Conservation (phyloP, 768 basidiomycete genomes). For the Tulasnella sp. region DNA sequence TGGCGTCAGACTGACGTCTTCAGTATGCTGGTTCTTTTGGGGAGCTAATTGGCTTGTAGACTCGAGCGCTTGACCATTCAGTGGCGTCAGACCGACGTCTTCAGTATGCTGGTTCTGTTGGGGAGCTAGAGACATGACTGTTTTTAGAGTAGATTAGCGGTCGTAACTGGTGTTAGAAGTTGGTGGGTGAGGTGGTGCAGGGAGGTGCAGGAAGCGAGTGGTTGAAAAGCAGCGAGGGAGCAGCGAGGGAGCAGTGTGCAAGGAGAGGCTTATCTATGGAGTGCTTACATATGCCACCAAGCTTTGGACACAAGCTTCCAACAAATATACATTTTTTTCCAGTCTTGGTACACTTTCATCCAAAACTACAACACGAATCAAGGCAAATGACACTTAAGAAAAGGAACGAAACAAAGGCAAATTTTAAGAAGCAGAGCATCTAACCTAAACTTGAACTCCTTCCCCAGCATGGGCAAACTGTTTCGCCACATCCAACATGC, state of each 20-base stretch:
- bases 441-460: background rate
- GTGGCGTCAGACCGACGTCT: background rate
- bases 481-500: conserved; percentile 23
- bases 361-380: background rate
- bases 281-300: background rate
- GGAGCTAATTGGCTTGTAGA: background rate
- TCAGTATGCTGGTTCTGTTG: too few relatives aligned
- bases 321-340: too few relatives aligned
- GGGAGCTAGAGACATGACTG: too few relatives aligned
- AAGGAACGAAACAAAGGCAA: conserved; percentile 4
- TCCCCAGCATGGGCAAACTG: conserved; percentile 21
- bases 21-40: too few relatives aligned
- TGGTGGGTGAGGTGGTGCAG: too few relatives aligned
- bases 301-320: too few relatives aligned
- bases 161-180: background rate
- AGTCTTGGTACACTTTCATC: background rate
- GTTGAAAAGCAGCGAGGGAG: too few relatives aligned
- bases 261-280: background rate
- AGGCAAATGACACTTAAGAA: background rate
- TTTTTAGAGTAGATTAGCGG: background rate
- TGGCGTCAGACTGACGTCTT: background rate
- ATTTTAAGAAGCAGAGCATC: background rate
- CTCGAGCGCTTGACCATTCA: background rate
- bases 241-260: background rate
- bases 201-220: too few relatives aligned